phyloP scores from a whole-genome alignment of 208 protist species.

The Leishmania amazonensis region DNA sequence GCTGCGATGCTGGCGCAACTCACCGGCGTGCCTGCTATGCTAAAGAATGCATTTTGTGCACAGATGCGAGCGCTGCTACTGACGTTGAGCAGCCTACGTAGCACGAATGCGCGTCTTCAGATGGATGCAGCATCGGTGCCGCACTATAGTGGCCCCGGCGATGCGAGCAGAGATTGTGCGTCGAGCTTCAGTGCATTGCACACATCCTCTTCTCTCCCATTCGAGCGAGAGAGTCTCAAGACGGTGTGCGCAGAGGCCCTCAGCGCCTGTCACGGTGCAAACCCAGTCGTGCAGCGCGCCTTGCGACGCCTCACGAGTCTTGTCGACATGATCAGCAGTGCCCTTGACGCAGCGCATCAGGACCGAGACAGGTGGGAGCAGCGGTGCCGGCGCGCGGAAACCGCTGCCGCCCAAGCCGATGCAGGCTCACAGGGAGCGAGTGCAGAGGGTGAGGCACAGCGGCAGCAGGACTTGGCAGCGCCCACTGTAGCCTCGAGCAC shows the following conservation, averaged over 20 bases:
- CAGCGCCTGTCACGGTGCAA: neutral
- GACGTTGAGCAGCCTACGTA: slow-evolving; percentile 13
- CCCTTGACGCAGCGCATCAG: neutral
- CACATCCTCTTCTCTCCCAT: neutral
- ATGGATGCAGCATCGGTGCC: neutral
- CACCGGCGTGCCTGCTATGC: neutral
- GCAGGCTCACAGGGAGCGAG: neutral
- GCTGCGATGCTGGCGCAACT: slow-evolving; percentile 31
- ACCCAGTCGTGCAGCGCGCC: neutral
- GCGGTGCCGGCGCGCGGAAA: slow-evolving; percentile 3
- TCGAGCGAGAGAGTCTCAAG: neutral
- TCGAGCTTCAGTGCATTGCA: neutral
- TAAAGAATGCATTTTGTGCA: slow-evolving; percentile 11
- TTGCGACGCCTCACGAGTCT: neutral
- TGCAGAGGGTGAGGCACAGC: slow-evolving; percentile 7
- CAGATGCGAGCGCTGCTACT: slow-evolving; percentile 27
- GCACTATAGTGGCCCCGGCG: neutral
- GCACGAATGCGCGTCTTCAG: slow-evolving; percentile 18
- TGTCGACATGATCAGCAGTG: neutral
- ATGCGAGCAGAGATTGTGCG: neutral
- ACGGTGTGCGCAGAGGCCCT: slow-evolving; percentile 13
- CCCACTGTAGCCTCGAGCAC: neutral
- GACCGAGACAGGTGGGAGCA: slow-evolving; percentile 12
- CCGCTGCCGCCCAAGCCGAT: neutral
- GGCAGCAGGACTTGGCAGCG: slow-evolving; percentile 4